Conservation (phyloP, 345 rosid species). For the Camelina hispida region DNA sequence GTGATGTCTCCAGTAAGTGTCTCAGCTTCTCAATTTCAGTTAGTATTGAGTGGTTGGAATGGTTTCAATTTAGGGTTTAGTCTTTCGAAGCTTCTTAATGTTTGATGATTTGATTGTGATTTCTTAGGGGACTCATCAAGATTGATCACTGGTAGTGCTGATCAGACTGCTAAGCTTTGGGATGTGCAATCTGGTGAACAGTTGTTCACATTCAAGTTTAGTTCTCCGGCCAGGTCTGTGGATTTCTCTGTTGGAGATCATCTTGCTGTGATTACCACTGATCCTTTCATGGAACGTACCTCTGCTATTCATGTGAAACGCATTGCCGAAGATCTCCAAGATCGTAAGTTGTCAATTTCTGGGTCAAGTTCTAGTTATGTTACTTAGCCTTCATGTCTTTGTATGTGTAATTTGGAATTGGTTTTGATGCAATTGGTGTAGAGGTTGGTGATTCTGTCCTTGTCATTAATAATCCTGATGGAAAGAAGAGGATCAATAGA, state of each 20-base stretch:
- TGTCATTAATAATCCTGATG: conserved; percentile 68
- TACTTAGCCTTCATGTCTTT: background rate
- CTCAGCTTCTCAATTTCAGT: background rate
- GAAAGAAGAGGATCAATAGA: conserved; percentile 72
- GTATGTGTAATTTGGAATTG: background rate
- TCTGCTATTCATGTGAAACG: conserved; percentile 88
- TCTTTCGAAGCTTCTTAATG: background rate
- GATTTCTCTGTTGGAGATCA: conserved; percentile 86
- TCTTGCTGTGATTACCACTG: conserved; percentile 89
- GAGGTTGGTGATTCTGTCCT: conserved; percentile 74
- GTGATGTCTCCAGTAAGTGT: conserved; percentile 78
- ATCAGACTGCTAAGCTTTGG: conserved; percentile 91
- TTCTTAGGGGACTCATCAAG: conserved; percentile 70
- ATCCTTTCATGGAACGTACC: conserved; percentile 87
- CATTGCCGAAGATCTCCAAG: conserved; percentile 63
- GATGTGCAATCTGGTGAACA: conserved; percentile 75
- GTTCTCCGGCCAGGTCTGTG: conserved; percentile 86
- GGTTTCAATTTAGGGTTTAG: conserved; percentile 9
- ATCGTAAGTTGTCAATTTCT: conserved; percentile 58
- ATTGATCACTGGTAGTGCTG: conserved; percentile 92
- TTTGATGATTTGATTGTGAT: background rate
- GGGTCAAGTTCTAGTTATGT: background rate
- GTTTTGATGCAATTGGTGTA: conserved; percentile 42
- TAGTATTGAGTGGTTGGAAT: background rate
- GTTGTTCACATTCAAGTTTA: conserved; percentile 68